These are phyloP conservation scores for Yamadazyma membranifaciens DNA, from an alignment of 1,139 yeast species.

Conservation along the genomic window DNA sequence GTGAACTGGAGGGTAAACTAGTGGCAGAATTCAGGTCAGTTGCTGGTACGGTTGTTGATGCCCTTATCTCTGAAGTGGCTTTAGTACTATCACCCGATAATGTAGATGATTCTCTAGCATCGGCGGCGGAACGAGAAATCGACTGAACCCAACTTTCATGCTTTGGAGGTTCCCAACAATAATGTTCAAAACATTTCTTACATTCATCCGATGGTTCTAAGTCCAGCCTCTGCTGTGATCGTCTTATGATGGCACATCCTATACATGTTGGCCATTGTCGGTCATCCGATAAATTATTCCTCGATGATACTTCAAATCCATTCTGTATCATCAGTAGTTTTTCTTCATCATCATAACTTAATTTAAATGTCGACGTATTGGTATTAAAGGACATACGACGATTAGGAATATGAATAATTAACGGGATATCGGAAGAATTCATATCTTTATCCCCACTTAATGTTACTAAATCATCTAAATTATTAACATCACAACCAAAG, in stretches of 20 bases:
- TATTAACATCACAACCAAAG: constrained; percentile 40
- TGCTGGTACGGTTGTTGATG: neutral
- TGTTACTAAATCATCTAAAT: constrained; percentile 27
- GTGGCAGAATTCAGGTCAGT: neutral
- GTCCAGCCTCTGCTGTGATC: constrained; percentile 41
- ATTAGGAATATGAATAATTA: constrained; percentile 41
- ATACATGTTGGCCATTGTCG: constrained; percentile 42
- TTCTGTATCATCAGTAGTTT: constrained; percentile 30
- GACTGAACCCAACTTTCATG: constrained; percentile 18
- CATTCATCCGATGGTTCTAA: constrained; percentile 41
- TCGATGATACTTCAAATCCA: constrained; percentile 39
- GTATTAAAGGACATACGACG: constrained; percentile 27
- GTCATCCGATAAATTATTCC: constrained; percentile 37
- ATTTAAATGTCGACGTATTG: constrained; percentile 40
- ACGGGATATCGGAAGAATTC: constrained; percentile 37
- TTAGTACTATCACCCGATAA: neutral
- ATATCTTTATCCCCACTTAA: constrained; percentile 26
- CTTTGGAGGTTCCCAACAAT: constrained; percentile 33
- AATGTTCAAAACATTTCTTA: constrained; percentile 34
- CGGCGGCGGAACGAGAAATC: neutral
- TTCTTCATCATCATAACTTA: constrained; percentile 38
- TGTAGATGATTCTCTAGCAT: constrained; percentile 8
- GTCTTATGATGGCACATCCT: constrained; percentile 46
- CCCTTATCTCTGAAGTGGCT: neutral
- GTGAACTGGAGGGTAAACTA: neutral